Evolutionary conservation across 176 grass and related monocot genomes (phyloP), one percentile per base, ranked within the genome.

Genomic region (Triticum timopheevii): DNA sequence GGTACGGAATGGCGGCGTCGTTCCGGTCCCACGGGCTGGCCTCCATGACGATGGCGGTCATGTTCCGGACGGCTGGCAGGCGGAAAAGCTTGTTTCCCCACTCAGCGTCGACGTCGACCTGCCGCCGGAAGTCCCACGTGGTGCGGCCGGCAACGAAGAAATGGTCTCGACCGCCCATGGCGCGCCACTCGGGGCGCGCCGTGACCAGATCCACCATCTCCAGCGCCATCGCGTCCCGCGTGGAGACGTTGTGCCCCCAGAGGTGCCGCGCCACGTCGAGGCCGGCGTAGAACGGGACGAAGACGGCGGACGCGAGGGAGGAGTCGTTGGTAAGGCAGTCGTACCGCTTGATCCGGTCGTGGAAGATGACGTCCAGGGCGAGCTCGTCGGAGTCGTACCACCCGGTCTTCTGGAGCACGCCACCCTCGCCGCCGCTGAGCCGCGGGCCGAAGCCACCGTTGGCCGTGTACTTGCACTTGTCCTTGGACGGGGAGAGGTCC

Each of bases 281-380:
- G 27, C 93, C 90, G 42, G 87, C 96, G 90, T 94, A 98, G 86
- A 92, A 96, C 11, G 96, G 92, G 61, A 98, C 90, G 65, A 90
- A 98, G 33, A 96, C 38, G 25, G 96, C 93, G 33, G 90, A 87
- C 0, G 93, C 93, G 10, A 84, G 74, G 8, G 92, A 90, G 1
- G 96, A 84, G 27, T 98, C 91, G 39, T 85, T 69, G 63, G 93
- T 98, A 65, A 98, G 91, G 88, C 96, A 98, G n/a, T 96, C 93
- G 63, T 98, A 94, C 76, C 87, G 90, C 40, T 77, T 91, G 65
- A 98, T 90, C 61, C 96, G 90, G 16, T 91, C 87, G 80, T 91
- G 91, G 91, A 98, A 94, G 80, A 96, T 89, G 81, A 98, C 69
- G 80, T 96, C 96, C 8, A 96, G 89, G 13, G 76, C 83, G 83